Evolutionary conservation across 495 filamentous ascomycete species (phyloP).

Genomic region (Tuber aestivum): DNA sequence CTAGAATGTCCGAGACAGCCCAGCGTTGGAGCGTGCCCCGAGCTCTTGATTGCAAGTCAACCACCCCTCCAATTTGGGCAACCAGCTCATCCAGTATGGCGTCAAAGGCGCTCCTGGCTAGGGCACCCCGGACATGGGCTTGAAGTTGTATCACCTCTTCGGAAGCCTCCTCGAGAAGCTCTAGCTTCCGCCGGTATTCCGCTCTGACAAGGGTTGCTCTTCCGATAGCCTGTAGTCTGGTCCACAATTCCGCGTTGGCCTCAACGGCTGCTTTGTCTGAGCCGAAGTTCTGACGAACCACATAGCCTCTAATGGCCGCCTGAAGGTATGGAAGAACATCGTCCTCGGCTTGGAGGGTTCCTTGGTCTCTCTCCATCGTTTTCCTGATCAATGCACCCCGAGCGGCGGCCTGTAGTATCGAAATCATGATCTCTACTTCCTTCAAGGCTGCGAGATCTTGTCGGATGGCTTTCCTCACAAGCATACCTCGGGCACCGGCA

Average conservation of each 20-base stretch:
- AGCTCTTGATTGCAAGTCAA: conserved; percentile 47
- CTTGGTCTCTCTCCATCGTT: conserved; percentile 45
- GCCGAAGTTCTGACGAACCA: conserved; percentile 46
- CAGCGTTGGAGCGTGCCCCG: conserved; percentile 46
- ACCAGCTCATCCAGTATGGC: conserved; percentile 50
- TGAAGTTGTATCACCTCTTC: conserved; percentile 52
- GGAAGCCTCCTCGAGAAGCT: conserved; percentile 47
- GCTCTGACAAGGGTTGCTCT: conserved; percentile 50
- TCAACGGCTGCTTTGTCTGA: conserved; percentile 46
- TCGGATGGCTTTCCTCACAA: conserved; percentile 43
- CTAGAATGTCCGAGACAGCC: conserved; percentile 47
- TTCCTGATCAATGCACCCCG: conserved; percentile 50
- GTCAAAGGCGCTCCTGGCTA: conserved; percentile 43
- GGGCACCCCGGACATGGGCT: conserved; percentile 46
- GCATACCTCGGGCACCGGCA: conserved; percentile 45
- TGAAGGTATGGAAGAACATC: conserved; percentile 44
- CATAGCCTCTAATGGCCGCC: conserved; percentile 52
- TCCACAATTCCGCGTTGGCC: conserved; percentile 45
- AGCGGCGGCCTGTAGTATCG: conserved; percentile 49
- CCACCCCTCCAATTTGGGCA: conserved; percentile 47
- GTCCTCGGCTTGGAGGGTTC: conserved; percentile 35
- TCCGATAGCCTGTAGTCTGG: conserved; percentile 50
- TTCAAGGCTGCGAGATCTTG: conserved; percentile 39
- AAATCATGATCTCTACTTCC: conserved; percentile 25
- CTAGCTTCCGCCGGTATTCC: conserved; percentile 50